Conservation (phyloP, 1,284 basidiomycete genomes). For the Cryptococcus deneoformans region DNA sequence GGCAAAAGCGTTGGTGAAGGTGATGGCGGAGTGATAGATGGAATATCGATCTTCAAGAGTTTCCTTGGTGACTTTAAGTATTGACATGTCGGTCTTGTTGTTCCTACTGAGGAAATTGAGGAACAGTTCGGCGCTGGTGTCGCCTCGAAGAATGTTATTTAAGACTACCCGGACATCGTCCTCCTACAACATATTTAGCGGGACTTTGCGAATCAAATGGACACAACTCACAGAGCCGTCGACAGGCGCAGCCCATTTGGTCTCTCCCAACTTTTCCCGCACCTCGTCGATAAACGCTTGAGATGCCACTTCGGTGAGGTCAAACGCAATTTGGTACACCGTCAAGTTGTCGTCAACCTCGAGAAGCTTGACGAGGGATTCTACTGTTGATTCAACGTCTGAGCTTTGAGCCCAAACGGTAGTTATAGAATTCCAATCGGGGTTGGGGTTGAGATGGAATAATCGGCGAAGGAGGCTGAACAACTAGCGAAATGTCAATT, state of each 20-base stretch:
- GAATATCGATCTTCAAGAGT: conserved; percentile 90
- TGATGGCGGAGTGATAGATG: conserved; percentile 92
- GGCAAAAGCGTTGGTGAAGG: conserved; percentile 94
- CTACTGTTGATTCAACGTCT: conserved; percentile 59
- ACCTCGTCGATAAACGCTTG: conserved; percentile 85
- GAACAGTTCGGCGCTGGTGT: conserved; percentile 85
- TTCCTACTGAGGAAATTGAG: conserved; percentile 91
- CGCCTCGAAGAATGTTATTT: conserved; percentile 77
- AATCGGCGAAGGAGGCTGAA: conserved; percentile 66
- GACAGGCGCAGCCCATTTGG: conserved; percentile 27
- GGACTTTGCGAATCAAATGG: background rate
- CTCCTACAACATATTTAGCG: conserved; percentile 9
- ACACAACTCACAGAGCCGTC: conserved; percentile 13
- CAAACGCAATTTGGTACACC: conserved; percentile 92
- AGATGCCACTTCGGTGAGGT: conserved; percentile 85
- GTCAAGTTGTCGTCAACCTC: conserved; percentile 57
- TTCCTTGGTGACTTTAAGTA: conserved; percentile 90
- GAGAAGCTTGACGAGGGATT: conserved; percentile 38
- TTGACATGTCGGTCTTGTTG: conserved; percentile 85
- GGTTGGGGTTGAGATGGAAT: conserved; percentile 65
- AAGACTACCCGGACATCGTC: conserved; percentile 42
- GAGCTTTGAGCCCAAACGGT: conserved; percentile 85
- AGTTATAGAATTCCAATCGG: conserved; percentile 73
- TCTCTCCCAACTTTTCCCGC: conserved; percentile 32
- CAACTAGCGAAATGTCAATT: conserved; percentile 35